phyloP scores from a whole-genome alignment of 2,329 filamentous ascomycete species.

The Tothia fuscella region DNA sequence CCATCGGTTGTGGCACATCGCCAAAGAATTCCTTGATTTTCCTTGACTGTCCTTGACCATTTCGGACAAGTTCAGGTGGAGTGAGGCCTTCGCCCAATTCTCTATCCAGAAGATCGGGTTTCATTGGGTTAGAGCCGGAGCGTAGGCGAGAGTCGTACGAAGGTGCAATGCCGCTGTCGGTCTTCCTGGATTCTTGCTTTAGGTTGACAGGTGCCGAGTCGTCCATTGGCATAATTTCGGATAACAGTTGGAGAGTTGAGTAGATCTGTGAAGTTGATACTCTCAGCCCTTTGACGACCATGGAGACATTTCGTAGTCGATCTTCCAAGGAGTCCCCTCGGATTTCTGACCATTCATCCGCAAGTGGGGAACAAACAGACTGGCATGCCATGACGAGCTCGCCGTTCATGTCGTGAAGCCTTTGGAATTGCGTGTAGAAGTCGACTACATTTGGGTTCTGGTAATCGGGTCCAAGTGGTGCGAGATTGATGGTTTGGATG shows the following conservation, averaged over 20 bases:
- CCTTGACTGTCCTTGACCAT: constrained; percentile 32
- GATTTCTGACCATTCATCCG: constrained; percentile 93
- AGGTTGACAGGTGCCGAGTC: background rate
- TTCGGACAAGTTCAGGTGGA: too few species aligned
- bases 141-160: constrained; percentile 4
- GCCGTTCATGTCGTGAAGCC: constrained; percentile 82
- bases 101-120: constrained; percentile 1
- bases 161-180: constrained; percentile 8
- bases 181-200: background rate
- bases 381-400: constrained; percentile 83
- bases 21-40: constrained; percentile 41
- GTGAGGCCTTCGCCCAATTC: constrained; percentile 14
- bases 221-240: constrained; percentile 52
- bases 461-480: constrained; percentile 62
- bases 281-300: constrained; percentile 69
- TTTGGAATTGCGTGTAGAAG: constrained; percentile 84
- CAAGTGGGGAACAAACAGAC: constrained; percentile 77
- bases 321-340: constrained; percentile 82
- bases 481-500: constrained; percentile 85
- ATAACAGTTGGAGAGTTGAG: constrained; percentile 75
- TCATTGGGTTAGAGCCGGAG: constrained; percentile 4
- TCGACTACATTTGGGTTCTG: constrained; percentile 79
- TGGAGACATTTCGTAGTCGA: constrained; percentile 66
- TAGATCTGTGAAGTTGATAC: constrained; percentile 77
- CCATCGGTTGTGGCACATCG: constrained; percentile 31